Base-by-base conservation (phyloP, 23 red algal genomes). In the Gracilaria vermiculophylla region DNA sequence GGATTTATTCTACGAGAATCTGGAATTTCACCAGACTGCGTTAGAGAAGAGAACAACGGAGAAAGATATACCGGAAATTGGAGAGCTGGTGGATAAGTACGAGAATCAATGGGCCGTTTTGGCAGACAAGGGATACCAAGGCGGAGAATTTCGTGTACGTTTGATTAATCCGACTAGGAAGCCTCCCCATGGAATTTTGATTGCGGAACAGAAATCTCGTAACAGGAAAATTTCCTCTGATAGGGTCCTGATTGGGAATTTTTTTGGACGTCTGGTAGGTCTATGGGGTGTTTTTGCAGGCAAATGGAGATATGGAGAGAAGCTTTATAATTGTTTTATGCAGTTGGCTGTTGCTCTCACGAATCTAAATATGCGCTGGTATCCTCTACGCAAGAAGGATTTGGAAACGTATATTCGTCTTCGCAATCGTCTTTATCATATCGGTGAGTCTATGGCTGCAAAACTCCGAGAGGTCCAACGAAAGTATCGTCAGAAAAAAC, bases 61-160 rank as follows among this genome's bases (percentile, higher is more conserved):
- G 23, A 65, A 51, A 10, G 21, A 15, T n/a, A 64, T 64, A 17
- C 40, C 23, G 1, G 54, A 82, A 2, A 49, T 28, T 27, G 78
- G 33, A 10, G 32, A 61, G 13, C 36, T 65, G 31, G 1, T 5
- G 33, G 39, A 23, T 5, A 21, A 42, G 40, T 82, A 82, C 9
- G 45, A 31, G 19, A 10, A 65, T 2, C 33, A 43, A 14, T 82
- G 54, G 53, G 36, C 78, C 2, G 53, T 82, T 1, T 8, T 82
- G 4, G 62, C 48, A 24, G 80, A 85, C 33, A 71, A 85, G 41
- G 80, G 61, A 16, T 85, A 85, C 41, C n/a, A 69, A 32, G 64
- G 80, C 3, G 25, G 27, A 1, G 21, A 53, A 24, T 17, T 71
- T 1, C 13, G 16, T 52, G 54, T 65, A 56, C 32, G 32, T 15